Conservation (phyloP, 2,329 filamentous ascomycete species). For the Colletotrichum eleusines region DNA sequence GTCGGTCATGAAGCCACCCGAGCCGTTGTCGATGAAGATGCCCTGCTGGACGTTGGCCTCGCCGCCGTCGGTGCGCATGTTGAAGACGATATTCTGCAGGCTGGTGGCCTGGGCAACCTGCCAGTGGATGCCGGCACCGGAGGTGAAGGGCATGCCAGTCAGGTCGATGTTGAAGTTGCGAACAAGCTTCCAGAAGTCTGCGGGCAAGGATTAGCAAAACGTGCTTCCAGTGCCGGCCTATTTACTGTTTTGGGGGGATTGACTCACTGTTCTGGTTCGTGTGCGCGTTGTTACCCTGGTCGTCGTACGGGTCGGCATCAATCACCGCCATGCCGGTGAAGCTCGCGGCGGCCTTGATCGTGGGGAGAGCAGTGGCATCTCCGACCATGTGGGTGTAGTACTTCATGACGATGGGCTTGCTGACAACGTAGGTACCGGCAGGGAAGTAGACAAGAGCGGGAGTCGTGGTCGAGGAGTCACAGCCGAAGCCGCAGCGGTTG, state of each 20-base stretch:
- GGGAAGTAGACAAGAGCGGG: slow-evolving; percentile 95
- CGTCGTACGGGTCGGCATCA: slow-evolving; percentile 86
- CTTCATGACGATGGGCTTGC: slow-evolving; percentile 81
- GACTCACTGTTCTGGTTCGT: slow-evolving; percentile 74
- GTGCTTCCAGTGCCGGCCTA: fast-evolving
- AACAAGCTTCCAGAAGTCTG: slow-evolving; percentile 83
- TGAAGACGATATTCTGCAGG: slow-evolving; percentile 84
- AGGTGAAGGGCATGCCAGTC: slow-evolving; percentile 70
- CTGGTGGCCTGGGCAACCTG: slow-evolving; percentile 87
- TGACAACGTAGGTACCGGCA: slow-evolving; percentile 86
- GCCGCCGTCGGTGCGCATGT: slow-evolving; percentile 77
- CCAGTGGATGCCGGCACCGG: slow-evolving; percentile 83
- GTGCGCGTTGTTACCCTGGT: slow-evolving; percentile 77
- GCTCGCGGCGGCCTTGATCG: slow-evolving; percentile 76
- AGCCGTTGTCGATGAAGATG: slow-evolving; percentile 88
- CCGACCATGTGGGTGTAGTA: slow-evolving; percentile 97
- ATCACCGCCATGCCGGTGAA: slow-evolving; percentile 92
- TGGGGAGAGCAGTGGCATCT: slow-evolving; percentile 78
- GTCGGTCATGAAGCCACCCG: slow-evolving; percentile 86
- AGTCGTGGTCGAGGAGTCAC: slow-evolving; percentile 85
- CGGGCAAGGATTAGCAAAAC: slow-evolving; percentile 49
- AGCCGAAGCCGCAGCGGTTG: slow-evolving; percentile 81
- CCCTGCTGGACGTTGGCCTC: slow-evolving; percentile 77
- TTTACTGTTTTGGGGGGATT: fast-evolving
- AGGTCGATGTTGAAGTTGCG: slow-evolving; percentile 86